Conservation (phyloP, 495 filamentous ascomycete genomes). For the Filosporella fistucella region DNA sequence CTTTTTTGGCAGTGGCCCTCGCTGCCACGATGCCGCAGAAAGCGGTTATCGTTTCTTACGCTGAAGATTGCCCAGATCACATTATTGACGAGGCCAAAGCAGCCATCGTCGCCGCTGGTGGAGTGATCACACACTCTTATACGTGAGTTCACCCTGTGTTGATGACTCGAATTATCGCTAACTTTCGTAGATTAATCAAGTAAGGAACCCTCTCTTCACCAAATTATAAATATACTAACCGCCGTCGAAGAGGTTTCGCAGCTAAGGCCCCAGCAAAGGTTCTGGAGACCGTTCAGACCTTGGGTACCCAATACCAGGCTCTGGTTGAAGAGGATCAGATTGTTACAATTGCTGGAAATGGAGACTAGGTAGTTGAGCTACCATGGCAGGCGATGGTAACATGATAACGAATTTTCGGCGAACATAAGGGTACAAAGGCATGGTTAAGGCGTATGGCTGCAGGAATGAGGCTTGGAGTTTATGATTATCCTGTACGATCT, state of each 20-base stretch:
- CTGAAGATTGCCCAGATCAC: slow-evolving; percentile 62
- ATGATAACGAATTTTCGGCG: no score
- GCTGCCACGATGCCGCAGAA: slow-evolving; percentile 58
- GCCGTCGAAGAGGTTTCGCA: slow-evolving; percentile 61
- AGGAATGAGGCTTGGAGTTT: no score
- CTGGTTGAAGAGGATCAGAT: slow-evolving; percentile 73
- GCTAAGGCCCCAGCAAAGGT: slow-evolving; percentile 63
- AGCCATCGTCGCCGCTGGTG: slow-evolving; percentile 61
- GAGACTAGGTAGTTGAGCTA: no score
- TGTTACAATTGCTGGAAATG: slow-evolving; percentile 33
- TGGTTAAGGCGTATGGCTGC: no score
- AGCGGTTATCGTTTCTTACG: slow-evolving; percentile 74
- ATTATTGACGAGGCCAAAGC: slow-evolving; percentile 67
- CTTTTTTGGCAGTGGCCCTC: slow-evolving; percentile 47
- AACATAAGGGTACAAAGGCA: no score
- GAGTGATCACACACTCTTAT: slow-evolving; percentile 53
- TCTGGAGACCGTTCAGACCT: slow-evolving; percentile 63
- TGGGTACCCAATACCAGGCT: slow-evolving; percentile 59
- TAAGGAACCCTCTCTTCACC: slow-evolving; percentile 25
- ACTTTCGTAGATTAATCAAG: slow-evolving; percentile 45
- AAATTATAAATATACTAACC: no score
- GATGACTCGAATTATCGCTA: no score
- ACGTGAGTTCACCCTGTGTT: no score
- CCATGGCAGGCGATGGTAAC: no score
- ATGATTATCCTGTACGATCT: no score